A percentile compares a stretch with the other conserved stretches of the same genome.
Conservation (phyloP, 768 basidiomycete species). For the Naematelia aurantialba region DNA sequence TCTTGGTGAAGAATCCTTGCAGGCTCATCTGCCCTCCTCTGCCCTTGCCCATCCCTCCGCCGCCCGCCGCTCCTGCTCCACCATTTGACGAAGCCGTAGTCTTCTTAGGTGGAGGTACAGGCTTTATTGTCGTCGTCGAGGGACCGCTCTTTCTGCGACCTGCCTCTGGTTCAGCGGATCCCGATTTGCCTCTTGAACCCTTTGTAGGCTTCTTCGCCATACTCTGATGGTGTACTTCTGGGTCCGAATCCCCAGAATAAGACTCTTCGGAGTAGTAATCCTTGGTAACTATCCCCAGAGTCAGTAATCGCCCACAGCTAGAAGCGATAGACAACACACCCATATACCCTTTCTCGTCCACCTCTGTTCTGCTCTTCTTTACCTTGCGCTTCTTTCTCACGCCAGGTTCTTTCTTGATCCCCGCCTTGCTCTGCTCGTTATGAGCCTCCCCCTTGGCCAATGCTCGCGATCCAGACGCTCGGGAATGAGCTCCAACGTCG, state of each 20-base stretch:
- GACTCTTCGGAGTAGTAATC: slow-evolving; percentile 34
- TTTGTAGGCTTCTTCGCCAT: background rate
- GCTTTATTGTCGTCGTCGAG: background rate
- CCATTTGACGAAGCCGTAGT: slow-evolving; percentile 1
- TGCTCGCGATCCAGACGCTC: background rate
- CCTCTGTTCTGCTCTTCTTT: slow-evolving; percentile 31
- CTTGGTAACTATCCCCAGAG: slow-evolving; percentile 21
- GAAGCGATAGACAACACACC: slow-evolving; percentile 23
- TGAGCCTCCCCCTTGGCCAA: slow-evolving; percentile 1
- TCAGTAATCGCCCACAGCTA: background rate
- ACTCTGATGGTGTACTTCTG: background rate
- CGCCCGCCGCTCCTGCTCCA: background rate
- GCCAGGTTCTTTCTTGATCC: slow-evolving; percentile 11
- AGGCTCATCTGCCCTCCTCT: slow-evolving; percentile 37
- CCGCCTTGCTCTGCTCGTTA: slow-evolving; percentile 5
- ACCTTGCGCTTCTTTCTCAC: slow-evolving; percentile 33
- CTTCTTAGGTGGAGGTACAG: slow-evolving; percentile 8
- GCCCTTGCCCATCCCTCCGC: slow-evolving; percentile 7
- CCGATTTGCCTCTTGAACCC: background rate
- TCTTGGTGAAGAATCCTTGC: slow-evolving; percentile 45
- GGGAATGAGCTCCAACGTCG: background rate
- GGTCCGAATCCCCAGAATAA: slow-evolving; percentile 29
- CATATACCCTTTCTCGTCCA: slow-evolving; percentile 40
- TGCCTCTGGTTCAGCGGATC: slow-evolving; percentile 1
- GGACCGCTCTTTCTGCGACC: slow-evolving; percentile 4